Evolutionary conservation across 495 filamentous ascomycete species (phyloP).

Genomic region (Hypoxylon lenormandii): DNA sequence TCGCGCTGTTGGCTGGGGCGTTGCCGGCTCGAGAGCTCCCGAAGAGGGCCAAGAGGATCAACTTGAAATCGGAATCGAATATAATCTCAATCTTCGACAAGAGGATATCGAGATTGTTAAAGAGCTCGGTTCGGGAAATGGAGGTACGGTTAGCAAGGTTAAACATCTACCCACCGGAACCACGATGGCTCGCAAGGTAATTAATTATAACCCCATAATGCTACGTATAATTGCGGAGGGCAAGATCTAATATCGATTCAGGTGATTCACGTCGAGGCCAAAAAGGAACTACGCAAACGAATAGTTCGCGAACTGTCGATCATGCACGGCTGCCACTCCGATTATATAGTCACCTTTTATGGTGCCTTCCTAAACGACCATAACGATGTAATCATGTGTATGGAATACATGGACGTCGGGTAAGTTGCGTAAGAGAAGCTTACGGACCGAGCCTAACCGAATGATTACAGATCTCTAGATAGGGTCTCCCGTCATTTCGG

Average conservation of each 20-base stretch:
- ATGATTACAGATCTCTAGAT: slow-evolving; percentile 80
- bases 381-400: slow-evolving; percentile 97
- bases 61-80: slow-evolving; percentile 96
- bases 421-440: slow-evolving; percentile 61
- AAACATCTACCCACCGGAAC: slow-evolving; percentile 93
- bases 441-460: slow-evolving; percentile 52
- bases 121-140: slow-evolving; percentile 95
- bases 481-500: slow-evolving; percentile 93
- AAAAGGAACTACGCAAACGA: slow-evolving; percentile 93
- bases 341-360: slow-evolving; percentile 96
- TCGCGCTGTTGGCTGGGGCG: slow-evolving; percentile 67
- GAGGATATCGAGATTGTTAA: slow-evolving; percentile 94
- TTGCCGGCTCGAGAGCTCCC: slow-evolving; percentile 65
- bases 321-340: slow-evolving; percentile 96
- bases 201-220: slow-evolving; percentile 20
- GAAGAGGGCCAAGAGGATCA: slow-evolving; percentile 73
- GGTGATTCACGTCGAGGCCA: slow-evolving; percentile 98
- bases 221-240: neutral
- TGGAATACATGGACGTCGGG: slow-evolving; percentile 99
- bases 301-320: slow-evolving; percentile 97
- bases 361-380: slow-evolving; percentile 95
- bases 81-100: slow-evolving; percentile 87
- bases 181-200: slow-evolving; percentile 96
- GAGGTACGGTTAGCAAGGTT: slow-evolving; percentile 97
- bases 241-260: slow-evolving; percentile 52